phyloP scores from a whole-genome alignment of 2,329 filamentous ascomycete species.

The Fusarium sororula region DNA sequence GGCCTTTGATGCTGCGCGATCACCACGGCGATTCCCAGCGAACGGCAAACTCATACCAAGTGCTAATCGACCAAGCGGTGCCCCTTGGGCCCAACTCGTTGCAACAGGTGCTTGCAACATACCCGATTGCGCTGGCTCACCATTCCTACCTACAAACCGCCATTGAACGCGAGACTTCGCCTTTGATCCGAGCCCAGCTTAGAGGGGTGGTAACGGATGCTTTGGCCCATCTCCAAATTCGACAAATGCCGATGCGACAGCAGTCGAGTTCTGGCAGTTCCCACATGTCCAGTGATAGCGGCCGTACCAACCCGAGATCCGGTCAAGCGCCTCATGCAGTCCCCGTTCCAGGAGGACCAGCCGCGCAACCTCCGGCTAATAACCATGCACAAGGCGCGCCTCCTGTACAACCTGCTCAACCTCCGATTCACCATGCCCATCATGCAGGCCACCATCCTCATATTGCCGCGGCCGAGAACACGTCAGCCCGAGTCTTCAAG shows the following conservation, averaged over 20 bases:
- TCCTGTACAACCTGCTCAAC: slow-evolving; percentile 27
- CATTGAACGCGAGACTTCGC: slow-evolving; percentile 62
- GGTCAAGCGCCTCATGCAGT: not conserved
- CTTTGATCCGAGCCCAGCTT: slow-evolving; percentile 58
- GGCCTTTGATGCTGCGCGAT: slow-evolving; percentile 35
- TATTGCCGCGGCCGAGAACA: slow-evolving; percentile 56
- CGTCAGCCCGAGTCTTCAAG: slow-evolving; percentile 82
- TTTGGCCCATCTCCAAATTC: slow-evolving; percentile 56
- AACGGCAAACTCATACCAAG: slow-evolving; percentile 55
- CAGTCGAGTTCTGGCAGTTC: slow-evolving; percentile 20
- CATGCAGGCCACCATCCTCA: slow-evolving; percentile 52
- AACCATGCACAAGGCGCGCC: slow-evolving; percentile 34
- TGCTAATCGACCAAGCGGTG: slow-evolving; percentile 63
- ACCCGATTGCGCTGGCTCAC: slow-evolving; percentile 60
- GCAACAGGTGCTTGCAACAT: slow-evolving; percentile 55
- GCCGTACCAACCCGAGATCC: slow-evolving; percentile 7
- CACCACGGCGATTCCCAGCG: slow-evolving; percentile 42
- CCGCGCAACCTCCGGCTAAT: slow-evolving; percentile 22
- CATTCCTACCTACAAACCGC: slow-evolving; percentile 59
- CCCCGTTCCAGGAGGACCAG: not conserved
- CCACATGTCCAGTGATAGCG: slow-evolving; percentile 1
- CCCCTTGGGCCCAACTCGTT: slow-evolving; percentile 60
- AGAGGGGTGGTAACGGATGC: slow-evolving; percentile 60
- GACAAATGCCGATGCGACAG: slow-evolving; percentile 48
- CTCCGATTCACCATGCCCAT: slow-evolving; percentile 2